Conservation (phyloP, 148 eudicot genomes). For the Rhododendron mucronatum region DNA sequence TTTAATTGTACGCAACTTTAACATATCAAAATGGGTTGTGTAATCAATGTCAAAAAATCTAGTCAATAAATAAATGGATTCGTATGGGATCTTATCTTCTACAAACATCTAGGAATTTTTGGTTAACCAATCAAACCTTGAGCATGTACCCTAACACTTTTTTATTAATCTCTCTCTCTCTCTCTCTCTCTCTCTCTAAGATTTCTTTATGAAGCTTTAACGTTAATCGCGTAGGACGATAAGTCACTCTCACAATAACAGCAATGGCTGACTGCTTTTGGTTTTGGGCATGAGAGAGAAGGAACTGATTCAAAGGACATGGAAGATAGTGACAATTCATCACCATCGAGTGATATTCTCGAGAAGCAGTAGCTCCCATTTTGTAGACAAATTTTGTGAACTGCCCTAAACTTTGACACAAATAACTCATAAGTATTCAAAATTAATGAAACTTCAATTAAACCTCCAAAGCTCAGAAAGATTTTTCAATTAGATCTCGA, state of each 20-base stretch:
- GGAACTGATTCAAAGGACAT: slow-evolving; percentile 25
- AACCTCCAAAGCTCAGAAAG: background rate
- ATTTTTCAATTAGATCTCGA: background rate
- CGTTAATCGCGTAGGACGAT: background rate
- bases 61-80: background rate
- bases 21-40: background rate
- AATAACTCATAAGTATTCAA: background rate
- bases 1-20: background rate
- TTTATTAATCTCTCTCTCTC: background rate
- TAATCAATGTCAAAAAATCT: background rate
- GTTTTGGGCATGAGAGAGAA: background rate
- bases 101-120: background rate
- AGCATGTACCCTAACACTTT: background rate
- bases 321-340: slow-evolving; percentile 19
- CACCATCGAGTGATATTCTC: slow-evolving; percentile 22
- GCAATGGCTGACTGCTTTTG: slow-evolving; percentile 17
- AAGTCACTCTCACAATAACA: slow-evolving; percentile 23
- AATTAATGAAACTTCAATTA: background rate
- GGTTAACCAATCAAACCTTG: background rate
- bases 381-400: background rate
- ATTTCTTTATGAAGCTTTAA: background rate
- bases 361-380: slow-evolving; percentile 4
- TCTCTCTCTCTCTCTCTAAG: background rate
- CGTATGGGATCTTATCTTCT: background rate
- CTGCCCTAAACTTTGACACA: background rate